Conservation (phyloP, 768 basidiomycete genomes). For the Collybiopsis luxurians region DNA sequence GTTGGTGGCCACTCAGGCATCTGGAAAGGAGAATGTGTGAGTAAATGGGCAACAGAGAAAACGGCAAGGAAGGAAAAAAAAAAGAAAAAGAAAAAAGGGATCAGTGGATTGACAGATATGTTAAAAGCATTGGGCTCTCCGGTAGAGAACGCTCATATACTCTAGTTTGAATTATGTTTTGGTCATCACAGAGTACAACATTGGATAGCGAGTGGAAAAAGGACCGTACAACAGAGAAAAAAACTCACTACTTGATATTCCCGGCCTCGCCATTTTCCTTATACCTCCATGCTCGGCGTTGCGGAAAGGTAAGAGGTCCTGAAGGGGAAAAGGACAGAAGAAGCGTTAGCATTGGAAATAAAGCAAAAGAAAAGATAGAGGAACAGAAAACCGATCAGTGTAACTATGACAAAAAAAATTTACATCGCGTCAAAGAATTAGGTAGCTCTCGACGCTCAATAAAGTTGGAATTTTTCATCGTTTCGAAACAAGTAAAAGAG, state of each 20-base stretch:
- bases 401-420: slow-evolving; percentile 85
- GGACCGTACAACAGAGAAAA: too few relatives aligned
- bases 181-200: slow-evolving; percentile 48
- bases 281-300: too few relatives aligned
- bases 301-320: too few relatives aligned
- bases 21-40: background rate
- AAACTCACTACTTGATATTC: too few relatives aligned
- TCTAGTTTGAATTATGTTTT: slow-evolving; percentile 85
- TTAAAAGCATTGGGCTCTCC: slow-evolving; percentile 66
- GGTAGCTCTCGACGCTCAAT: slow-evolving; percentile 55
- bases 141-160: slow-evolving; percentile 70
- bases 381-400: slow-evolving; percentile 87
- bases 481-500: slow-evolving; percentile 26
- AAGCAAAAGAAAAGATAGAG: too few relatives aligned
- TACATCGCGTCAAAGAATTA: slow-evolving; percentile 54
- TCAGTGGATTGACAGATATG: slow-evolving; percentile 61
- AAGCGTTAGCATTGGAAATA: too few relatives aligned
- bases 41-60: background rate
- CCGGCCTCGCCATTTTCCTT: too few relatives aligned
- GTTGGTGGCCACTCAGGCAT: background rate
- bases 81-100: slow-evolving; percentile 3
- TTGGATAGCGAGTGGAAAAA: too few relatives aligned
- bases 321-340: too few relatives aligned
- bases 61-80: background rate
- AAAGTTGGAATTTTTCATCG: slow-evolving; percentile 56